Base-by-base conservation (phyloP, 73 alveolate genomes). In the Tetrahymena thermophila region DNA sequence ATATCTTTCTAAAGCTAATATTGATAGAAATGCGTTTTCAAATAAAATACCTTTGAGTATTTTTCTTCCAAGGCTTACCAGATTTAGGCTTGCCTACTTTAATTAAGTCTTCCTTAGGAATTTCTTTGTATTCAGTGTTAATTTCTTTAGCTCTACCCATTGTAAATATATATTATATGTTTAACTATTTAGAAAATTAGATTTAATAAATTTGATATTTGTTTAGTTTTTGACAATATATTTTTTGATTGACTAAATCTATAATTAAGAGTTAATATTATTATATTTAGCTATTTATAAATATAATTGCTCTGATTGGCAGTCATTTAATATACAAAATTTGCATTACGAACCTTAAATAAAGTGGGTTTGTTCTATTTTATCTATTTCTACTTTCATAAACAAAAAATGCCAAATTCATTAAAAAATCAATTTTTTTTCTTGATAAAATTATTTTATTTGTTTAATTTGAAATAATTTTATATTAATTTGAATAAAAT, bases 1-100 rank as follows among this genome's bases (percentile, higher is more conserved):
- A 1, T 9, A 28, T 71, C 44, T 37, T 4, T 37, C 42, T 37
- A 57, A n/a, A n/a, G 40, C 15, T 71, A 34, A 96, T 71, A 35
- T 83, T 7, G 4, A 57, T 38, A 28, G 58, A 84, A 56, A 17
- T 28, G 50, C 84, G 57, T 38, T 94, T 94, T 84, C 94, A 23
- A 95, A 50, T 11, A 0, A 16, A 50, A 23, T 97, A 85, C 97
- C 95, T 95, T 8, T 94, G 71, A 43, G 97, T 94, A 34, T 56
- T 94, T 43, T 95, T 96, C 96, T 97, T 97, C 99, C 99, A 97
- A 31, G 98, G 97, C 43, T 94, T 97, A 25, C 97, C 97, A 25
- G 97, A 85, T 95, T 96, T 97, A 35, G 98, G 98, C 96, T 35
- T 97, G 13, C 98, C 98, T 34, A 96, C 38, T 10, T 83, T 37